A percentile compares a stretch with the other conserved stretches of the same genome.
These are phyloP conservation scores for Candida silvatica DNA, from an alignment of 805 yeast genomes.

Conservation along the genomic window DNA sequence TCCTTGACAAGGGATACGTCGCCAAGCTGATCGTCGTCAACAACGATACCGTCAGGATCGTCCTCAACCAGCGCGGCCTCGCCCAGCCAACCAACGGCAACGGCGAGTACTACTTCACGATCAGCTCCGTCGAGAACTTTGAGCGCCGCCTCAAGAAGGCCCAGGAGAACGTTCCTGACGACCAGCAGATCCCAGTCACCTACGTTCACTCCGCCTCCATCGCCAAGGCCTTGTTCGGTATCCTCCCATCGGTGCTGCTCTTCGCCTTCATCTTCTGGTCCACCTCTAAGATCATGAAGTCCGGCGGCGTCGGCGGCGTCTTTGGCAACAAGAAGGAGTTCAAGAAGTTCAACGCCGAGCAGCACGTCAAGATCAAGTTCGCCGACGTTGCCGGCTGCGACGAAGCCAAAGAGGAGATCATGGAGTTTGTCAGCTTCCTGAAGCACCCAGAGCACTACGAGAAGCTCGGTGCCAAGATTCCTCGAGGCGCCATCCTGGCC, in stretches of 20 bases:
- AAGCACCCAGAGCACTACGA: conserved; percentile 82
- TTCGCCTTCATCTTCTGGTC: conserved; percentile 74
- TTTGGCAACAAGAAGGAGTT: conserved; percentile 80
- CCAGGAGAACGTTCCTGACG: conserved; percentile 64
- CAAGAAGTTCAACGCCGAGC: conserved; percentile 73
- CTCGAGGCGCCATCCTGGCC: conserved; percentile 88
- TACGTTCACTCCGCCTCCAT: conserved; percentile 65
- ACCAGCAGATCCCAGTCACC: conserved; percentile 68
- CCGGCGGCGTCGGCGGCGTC: conserved; percentile 44
- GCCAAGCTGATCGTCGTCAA: conserved; percentile 67
- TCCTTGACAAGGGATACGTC: conserved; percentile 72
- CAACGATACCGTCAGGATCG: conserved; percentile 63
- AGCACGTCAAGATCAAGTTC: conserved; percentile 73
- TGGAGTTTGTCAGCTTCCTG: conserved; percentile 89
- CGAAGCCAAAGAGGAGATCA: conserved; percentile 89
- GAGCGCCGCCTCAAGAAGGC: conserved; percentile 73
- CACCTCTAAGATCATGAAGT: conserved; percentile 44
- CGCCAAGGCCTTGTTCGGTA: conserved; percentile 54
- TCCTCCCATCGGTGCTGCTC: conserved; percentile 73
- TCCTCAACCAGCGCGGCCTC: conserved; percentile 37
- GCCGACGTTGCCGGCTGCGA: conserved; percentile 93
- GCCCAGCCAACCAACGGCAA: conserved; percentile 21
- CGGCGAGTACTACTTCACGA: conserved; percentile 50
- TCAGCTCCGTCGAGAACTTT: conserved; percentile 79
- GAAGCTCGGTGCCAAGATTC: conserved; percentile 85